These are phyloP conservation scores for Delitschia confertaspora DNA, from an alignment of 495 filamentous ascomycete genomes.

Conservation along the genomic window DNA sequence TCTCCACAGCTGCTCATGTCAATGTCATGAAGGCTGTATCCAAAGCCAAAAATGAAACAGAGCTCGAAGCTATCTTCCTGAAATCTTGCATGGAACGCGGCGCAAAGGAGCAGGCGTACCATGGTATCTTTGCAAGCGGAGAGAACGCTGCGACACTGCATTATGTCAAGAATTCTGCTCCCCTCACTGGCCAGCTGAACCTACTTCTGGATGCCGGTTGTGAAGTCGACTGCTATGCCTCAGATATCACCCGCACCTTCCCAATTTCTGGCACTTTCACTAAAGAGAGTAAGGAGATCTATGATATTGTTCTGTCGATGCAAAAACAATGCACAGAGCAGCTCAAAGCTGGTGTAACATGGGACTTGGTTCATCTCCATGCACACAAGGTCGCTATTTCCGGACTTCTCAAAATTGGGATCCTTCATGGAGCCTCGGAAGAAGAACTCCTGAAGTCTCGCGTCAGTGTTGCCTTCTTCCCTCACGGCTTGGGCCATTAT, in stretches of 20 bases:
- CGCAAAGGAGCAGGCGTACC: slow-evolving; percentile 72
- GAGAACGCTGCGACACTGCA: slow-evolving; percentile 75
- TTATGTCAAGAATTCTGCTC: slow-evolving; percentile 69
- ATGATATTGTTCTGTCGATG: slow-evolving; percentile 81
- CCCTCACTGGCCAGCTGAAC: slow-evolving; percentile 58
- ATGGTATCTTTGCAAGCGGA: slow-evolving; percentile 71
- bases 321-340: slow-evolving; percentile 64
- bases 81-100: slow-evolving; percentile 65
- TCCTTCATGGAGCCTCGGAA: slow-evolving; percentile 56
- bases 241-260: slow-evolving; percentile 86
- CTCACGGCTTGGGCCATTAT: slow-evolving; percentile 86
- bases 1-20: slow-evolving; percentile 68
- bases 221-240: slow-evolving; percentile 71
- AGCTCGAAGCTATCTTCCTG: slow-evolving; percentile 72
- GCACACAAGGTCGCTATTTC: slow-evolving; percentile 77
- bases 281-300: slow-evolving; percentile 63
- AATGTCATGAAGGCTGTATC: slow-evolving; percentile 58
- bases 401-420: slow-evolving; percentile 65
- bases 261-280: slow-evolving; percentile 71
- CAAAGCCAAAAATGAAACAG: slow-evolving; percentile 63
- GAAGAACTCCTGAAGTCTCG: slow-evolving; percentile 66
- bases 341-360: slow-evolving; percentile 66
- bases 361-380: slow-evolving; percentile 73
- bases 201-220: slow-evolving; percentile 76
- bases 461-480: slow-evolving; percentile 80